Evolutionary conservation across 495 filamentous ascomycete species (phyloP).

Genomic region (Lasiosphaeria miniovina): DNA sequence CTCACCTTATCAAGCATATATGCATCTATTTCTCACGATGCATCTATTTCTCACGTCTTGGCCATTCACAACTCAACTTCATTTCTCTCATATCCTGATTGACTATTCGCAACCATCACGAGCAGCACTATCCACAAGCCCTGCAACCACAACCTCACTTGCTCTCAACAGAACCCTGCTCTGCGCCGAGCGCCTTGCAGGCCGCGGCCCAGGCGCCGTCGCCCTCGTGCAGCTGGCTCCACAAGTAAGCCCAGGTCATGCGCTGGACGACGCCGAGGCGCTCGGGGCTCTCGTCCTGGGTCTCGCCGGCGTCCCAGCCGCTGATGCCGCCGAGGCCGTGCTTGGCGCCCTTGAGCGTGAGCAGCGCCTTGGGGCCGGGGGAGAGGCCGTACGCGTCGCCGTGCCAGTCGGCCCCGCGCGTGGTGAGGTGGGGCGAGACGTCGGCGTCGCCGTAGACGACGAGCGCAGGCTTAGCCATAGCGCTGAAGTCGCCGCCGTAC

Average conservation of each 20-base stretch:
- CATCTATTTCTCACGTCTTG: no score
- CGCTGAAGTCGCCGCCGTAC: slow-evolving; percentile 35
- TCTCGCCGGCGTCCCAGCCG: slow-evolving; percentile 41
- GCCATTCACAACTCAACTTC: no score
- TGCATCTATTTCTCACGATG: no score
- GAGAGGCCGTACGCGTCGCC: slow-evolving; percentile 37
- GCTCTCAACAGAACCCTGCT: neutral
- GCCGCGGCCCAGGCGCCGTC: slow-evolving; percentile 32
- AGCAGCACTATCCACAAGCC: no score
- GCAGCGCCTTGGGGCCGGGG: slow-evolving; percentile 37
- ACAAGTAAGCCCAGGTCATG: slow-evolving; percentile 41
- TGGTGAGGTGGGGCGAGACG: slow-evolving; percentile 33
- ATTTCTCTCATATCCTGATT: no score
- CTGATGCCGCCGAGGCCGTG: slow-evolving; percentile 42
- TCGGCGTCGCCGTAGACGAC: slow-evolving; percentile 41
- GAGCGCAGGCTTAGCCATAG: slow-evolving; percentile 37
- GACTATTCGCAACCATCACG: no score
- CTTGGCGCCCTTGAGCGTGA: slow-evolving; percentile 33
- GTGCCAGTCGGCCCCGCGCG: slow-evolving; percentile 40
- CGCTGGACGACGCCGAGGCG: slow-evolving; percentile 36
- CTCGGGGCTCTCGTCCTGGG: slow-evolving; percentile 40
- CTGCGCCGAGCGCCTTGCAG: neutral
- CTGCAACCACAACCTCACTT: neutral
- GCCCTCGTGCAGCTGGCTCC: slow-evolving; percentile 36
- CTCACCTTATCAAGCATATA: no score